Percentiles rank a stretch among this genome's conserved stretches.
Evolutionary conservation across 2,329 filamentous ascomycete species (phyloP).

Genomic region (Domatiomyces catenatus): DNA sequence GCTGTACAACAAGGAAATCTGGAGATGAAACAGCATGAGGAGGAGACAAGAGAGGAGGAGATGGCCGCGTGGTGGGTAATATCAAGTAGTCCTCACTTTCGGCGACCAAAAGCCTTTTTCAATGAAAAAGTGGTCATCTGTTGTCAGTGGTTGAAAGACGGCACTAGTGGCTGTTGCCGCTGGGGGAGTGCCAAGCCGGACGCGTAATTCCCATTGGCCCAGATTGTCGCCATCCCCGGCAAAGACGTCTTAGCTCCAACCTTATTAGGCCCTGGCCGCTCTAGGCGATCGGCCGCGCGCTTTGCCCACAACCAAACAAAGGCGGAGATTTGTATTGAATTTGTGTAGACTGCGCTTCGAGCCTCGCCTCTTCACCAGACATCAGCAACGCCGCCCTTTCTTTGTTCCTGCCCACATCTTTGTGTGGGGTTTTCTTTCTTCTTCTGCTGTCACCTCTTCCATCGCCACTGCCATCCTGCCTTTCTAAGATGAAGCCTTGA

Average conservation of each 20-base stretch:
- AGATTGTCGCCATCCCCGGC: background rate
- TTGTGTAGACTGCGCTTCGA: background rate
- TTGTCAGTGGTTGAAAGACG: too few relatives aligned
- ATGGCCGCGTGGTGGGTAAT: background rate
- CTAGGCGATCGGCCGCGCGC: background rate
- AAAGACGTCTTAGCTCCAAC: background rate
- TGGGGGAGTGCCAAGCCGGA: background rate
- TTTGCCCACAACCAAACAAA: background rate
- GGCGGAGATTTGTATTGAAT: background rate
- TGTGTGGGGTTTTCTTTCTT: background rate
- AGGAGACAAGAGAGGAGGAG: background rate
- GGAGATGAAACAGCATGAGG: background rate
- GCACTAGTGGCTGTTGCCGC: background rate
- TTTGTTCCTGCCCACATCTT: too few relatives aligned
- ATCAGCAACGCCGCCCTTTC: background rate
- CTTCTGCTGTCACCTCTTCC: background rate
- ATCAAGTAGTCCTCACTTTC: background rate
- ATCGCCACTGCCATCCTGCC: background rate
- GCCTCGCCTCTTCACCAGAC: background rate
- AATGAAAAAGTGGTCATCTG: too few relatives aligned
- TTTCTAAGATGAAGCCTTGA: background rate
- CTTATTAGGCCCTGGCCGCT: background rate
- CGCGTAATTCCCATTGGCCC: background rate
- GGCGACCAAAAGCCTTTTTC: background rate
- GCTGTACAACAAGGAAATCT: background rate